These are phyloP conservation scores for Xylona heveae DNA, from an alignment of 495 filamentous ascomycete species.

Conservation along the genomic window DNA sequence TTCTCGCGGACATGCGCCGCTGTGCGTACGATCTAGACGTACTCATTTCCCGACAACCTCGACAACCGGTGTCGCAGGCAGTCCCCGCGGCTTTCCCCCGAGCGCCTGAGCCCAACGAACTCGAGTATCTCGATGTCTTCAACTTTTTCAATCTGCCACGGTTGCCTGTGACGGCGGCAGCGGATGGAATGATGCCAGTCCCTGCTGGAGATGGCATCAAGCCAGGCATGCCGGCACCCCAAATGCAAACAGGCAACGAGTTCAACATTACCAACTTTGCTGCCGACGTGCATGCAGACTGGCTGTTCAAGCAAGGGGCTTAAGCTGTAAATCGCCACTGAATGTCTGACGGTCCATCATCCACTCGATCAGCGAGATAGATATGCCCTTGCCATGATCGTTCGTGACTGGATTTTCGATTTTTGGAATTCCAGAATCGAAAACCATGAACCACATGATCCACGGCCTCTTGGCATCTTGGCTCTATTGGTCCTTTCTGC, in stretches of 20 bases:
- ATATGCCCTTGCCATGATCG: no score
- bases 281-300: conserved; percentile 40
- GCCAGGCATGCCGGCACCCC: conserved; percentile 6
- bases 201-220: conserved; percentile 1
- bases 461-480: no score
- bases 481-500: no score
- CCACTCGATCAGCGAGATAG: no score
- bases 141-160: conserved; percentile 82
- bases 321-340: background rate
- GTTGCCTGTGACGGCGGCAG: conserved; percentile 28
- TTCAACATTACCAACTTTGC: conserved; percentile 47
- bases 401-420: no score
- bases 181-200: conserved; percentile 7
- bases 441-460: no score
- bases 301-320: conserved; percentile 27
- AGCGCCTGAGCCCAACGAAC: conserved; percentile 54
- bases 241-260: conserved; percentile 16
- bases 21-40: conserved; percentile 75
- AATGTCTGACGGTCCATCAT: background rate
- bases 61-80: conserved; percentile 13
- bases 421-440: no score
- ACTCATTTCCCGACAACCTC: conserved; percentile 63
- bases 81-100: conserved; percentile 22
- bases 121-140: conserved; percentile 84
- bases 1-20: conserved; percentile 73